Percentiles rank a stretch among this genome's conserved stretches.
These are phyloP conservation scores for Chalciporus sp. DNA, from an alignment of 1,284 basidiomycete species.

Conservation along the genomic window DNA sequence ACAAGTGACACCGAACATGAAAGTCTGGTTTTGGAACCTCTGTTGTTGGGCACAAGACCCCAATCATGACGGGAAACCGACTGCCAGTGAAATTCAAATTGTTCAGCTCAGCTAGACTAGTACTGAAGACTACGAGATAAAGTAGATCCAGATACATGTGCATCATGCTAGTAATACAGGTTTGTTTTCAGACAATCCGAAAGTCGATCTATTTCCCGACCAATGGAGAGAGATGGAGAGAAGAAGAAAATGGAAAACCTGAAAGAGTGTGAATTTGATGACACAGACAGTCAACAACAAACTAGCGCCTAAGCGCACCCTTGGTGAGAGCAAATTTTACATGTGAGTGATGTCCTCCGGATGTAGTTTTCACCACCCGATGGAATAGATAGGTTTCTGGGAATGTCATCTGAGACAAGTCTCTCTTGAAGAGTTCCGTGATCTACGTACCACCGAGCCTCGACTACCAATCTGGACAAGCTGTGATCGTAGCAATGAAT, in stretches of 20 bases:
- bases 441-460: constrained; percentile 10
- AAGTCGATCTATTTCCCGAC: not conserved
- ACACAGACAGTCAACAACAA: too few species aligned
- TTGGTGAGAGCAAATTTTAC: not conserved
- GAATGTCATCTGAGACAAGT: not conserved
- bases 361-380: constrained; percentile 10
- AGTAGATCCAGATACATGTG: not conserved
- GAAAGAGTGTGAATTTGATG: not conserved
- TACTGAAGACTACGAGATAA: not conserved
- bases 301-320: not conserved
- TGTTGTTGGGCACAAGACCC: too few species aligned
- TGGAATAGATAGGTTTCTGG: constrained; percentile 4
- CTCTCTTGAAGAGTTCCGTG: not conserved
- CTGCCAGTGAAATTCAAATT: too few species aligned
- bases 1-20: too few species aligned
- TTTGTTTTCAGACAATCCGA: not conserved
- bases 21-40: too few species aligned
- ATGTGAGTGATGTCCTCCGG: not conserved
- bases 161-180: not conserved
- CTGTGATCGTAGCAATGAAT: constrained; percentile 12
- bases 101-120: too few species aligned
- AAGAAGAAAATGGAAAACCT: not conserved
- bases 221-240: not conserved
- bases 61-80: too few species aligned
- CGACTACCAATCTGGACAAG: not conserved